A percentile compares a stretch with the other conserved stretches of the same genome.
phyloP scores from a whole-genome alignment of 192 early-diverging fungal species.

The Pilobolus umbonatus region DNA sequence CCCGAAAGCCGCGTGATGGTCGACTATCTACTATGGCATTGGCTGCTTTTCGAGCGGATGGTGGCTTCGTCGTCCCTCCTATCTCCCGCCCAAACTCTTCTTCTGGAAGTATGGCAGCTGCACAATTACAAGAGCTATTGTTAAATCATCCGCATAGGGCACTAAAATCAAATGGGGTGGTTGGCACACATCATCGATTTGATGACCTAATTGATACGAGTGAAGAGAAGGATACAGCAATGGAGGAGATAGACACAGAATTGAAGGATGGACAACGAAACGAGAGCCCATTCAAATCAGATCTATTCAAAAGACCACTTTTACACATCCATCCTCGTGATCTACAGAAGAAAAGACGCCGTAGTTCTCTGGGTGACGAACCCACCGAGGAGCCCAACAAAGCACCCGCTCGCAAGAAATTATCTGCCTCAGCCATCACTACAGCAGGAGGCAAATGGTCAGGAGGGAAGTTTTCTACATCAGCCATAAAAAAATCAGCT shows the following conservation, averaged over 20 bases:
- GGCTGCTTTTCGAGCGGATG: slow-evolving; percentile 19
- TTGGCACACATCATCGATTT: not conserved
- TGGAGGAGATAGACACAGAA: not conserved
- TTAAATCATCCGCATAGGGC: slow-evolving; percentile 17
- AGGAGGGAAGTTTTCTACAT: not conserved
- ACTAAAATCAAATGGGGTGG: slow-evolving; percentile 5
- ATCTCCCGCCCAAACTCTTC: slow-evolving; percentile 2
- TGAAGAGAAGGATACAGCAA: not conserved
- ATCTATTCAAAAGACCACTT: not conserved
- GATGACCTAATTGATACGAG: not conserved
- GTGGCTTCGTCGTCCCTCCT: slow-evolving; percentile 3
- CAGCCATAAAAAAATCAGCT: not conserved
- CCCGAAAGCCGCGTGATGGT: slow-evolving; percentile 14
- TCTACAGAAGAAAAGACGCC: not conserved
- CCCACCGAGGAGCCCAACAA: not conserved
- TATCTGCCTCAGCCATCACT: too few relatives aligned
- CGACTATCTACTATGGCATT: slow-evolving; percentile 22
- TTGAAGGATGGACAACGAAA: not conserved
- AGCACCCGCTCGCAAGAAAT: not conserved
- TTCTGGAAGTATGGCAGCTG: slow-evolving; percentile 8
- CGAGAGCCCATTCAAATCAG: not conserved
- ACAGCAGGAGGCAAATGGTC: not conserved
- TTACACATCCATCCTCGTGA: not conserved
- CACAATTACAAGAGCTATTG: slow-evolving; percentile 27
- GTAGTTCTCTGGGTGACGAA: not conserved